A percentile compares a stretch with the other conserved stretches of the same genome.
Evolutionary conservation across 345 rosid species (phyloP).

Genomic region (Linum usitatissimum): DNA sequence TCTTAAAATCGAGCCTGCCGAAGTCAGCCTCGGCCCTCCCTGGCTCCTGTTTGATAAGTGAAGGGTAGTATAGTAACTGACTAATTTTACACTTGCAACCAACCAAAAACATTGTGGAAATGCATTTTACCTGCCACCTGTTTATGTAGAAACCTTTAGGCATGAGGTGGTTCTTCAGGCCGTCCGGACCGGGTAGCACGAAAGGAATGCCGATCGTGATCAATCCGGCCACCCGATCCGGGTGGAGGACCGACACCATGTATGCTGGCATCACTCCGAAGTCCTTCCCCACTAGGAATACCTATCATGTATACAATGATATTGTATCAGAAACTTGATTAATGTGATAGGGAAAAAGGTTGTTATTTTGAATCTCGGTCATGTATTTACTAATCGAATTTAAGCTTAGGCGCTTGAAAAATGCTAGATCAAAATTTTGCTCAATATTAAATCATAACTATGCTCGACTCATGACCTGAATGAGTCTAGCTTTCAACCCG

Average conservation of each 20-base stretch:
- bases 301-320: slow-evolving; percentile 14
- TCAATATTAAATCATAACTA: too few relatives aligned
- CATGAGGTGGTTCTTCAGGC: slow-evolving; percentile 11
- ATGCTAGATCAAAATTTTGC: too few relatives aligned
- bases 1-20: slow-evolving; percentile 35
- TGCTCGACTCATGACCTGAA: too few relatives aligned
- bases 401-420: too few relatives aligned
- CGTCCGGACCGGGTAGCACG: slow-evolving; percentile 22
- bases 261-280: slow-evolving; percentile 26
- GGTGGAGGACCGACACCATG: slow-evolving; percentile 18
- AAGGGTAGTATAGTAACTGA: too few relatives aligned
- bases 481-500: too few relatives aligned
- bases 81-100: too few relatives aligned
- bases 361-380: too few relatives aligned
- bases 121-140: slow-evolving; percentile 30
- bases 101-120: neutral
- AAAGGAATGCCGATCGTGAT: slow-evolving; percentile 31
- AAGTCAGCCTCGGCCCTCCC: slow-evolving; percentile 47
- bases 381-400: too few relatives aligned
- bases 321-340: neutral
- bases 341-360: too few relatives aligned
- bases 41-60: slow-evolving; percentile 17
- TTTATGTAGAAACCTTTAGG: slow-evolving; percentile 30
- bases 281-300: slow-evolving; percentile 32
- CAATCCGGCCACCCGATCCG: slow-evolving; percentile 24